Conservation (phyloP, 768 basidiomycete genomes). For the Kwoniella mangroviensis region DNA sequence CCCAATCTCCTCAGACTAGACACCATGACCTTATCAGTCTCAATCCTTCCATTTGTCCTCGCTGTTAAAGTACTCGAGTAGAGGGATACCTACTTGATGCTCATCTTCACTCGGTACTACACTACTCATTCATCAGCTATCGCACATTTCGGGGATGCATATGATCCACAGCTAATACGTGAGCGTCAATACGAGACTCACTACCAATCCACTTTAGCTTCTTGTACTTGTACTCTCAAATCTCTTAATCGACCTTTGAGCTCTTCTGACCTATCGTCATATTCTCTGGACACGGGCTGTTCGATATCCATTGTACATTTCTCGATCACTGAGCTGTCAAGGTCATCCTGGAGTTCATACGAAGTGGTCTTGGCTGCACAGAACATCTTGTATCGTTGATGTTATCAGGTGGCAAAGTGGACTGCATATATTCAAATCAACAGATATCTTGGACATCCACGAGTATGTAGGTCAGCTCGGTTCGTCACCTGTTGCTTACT, state of each 20-base stretch:
- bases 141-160: not conserved
- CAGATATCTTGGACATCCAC: too few species aligned
- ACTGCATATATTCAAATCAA: too few species aligned
- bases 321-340: not conserved
- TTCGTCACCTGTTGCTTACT: not conserved
- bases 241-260: conserved; percentile 34
- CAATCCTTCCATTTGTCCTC: not conserved
- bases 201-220: conserved; percentile 55
- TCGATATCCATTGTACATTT: not conserved
- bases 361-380: too few species aligned
- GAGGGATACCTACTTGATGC: conserved; percentile 41
- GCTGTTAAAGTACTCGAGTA: not conserved
- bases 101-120: conserved; percentile 54
- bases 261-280: conserved; percentile 26
- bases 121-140: conserved; percentile 21
- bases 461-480: not conserved
- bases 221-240: conserved; percentile 37
- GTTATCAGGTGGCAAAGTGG: too few species aligned
- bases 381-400: too few species aligned
- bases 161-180: too few species aligned
- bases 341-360: too few species aligned
- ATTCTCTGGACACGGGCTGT: not conserved
- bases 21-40: not conserved
- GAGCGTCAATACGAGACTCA: conserved; percentile 22
- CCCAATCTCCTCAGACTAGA: conserved; percentile 50